Conservation (phyloP, 139 green algal genomes). For the Picochlorum costavermella region DNA sequence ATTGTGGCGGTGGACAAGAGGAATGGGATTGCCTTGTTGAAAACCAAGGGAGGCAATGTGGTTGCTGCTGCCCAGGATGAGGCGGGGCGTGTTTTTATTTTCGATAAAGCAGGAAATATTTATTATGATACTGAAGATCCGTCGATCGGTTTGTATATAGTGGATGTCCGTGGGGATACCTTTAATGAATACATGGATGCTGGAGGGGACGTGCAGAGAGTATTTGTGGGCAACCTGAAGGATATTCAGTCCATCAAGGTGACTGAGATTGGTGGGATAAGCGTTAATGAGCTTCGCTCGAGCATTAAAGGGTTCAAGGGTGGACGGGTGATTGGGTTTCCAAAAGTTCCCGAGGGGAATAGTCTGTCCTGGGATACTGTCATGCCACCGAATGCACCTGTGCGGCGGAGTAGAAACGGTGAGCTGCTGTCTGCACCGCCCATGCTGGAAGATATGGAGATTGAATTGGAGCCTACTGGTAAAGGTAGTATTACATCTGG, state of each 20-base stretch:
- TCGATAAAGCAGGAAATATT: conserved; percentile 40
- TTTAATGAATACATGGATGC: conserved; percentile 34
- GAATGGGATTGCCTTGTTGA: conserved; percentile 21
- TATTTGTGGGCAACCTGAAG: conserved; percentile 30
- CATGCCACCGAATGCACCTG: conserved; percentile 29
- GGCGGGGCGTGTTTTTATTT: conserved; percentile 28
- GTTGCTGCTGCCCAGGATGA: conserved; percentile 28
- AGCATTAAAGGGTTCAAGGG: conserved; percentile 11
- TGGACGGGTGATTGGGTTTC: conserved; percentile 20
- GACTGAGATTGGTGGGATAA: conserved; percentile 29
- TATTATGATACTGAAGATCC: conserved; percentile 45
- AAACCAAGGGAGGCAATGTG: conserved; percentile 34
- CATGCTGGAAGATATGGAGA: conserved; percentile 33
- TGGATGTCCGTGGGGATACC: conserved; percentile 18
- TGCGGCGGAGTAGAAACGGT: background rate
- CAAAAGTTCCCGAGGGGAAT: background rate
- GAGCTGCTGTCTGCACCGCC: conserved; percentile 10
- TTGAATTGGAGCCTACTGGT: conserved; percentile 16
- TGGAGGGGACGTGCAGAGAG: conserved; percentile 11
- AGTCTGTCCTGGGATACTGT: conserved; percentile 5
- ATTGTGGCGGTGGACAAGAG: conserved; percentile 6
- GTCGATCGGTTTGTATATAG: conserved; percentile 33
- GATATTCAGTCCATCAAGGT: conserved; percentile 26
- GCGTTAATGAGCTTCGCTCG: conserved; percentile 12
- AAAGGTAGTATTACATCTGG: background rate